These are phyloP conservation scores for Mortierella sp. DNA, from an alignment of 371 early-diverging fungal species.

Conservation along the genomic window DNA sequence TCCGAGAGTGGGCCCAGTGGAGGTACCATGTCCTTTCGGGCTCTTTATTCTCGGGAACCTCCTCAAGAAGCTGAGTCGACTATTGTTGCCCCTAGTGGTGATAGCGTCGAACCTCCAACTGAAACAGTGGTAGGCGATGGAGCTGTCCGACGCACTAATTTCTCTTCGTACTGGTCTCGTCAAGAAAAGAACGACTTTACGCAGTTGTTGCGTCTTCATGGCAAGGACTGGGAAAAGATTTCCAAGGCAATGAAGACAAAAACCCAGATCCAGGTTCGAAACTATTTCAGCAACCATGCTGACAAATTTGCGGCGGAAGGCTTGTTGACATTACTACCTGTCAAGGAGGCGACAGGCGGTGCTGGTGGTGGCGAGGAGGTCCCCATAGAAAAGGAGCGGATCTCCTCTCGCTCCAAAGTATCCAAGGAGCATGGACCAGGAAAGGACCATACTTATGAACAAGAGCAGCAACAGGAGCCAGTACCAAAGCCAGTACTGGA, in stretches of 20 bases:
- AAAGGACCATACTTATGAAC: background rate
- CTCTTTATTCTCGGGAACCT: conserved; percentile 41
- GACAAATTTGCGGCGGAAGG: conserved; percentile 71
- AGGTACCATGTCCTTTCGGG: conserved; percentile 37
- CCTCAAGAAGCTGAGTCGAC: background rate
- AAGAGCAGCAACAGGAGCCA: background rate
- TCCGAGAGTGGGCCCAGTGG: conserved; percentile 7
- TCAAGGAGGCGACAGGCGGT: conserved; percentile 2
- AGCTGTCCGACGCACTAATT: conserved; percentile 20
- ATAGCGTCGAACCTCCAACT: too few relatives aligned
- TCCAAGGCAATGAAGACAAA: conserved; percentile 80
- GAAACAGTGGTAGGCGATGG: conserved; percentile 7
- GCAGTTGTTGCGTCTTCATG: conserved; percentile 67
- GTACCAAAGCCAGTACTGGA: background rate
- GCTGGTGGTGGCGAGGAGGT: background rate
- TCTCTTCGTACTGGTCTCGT: conserved; percentile 90
- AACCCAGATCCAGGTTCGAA: conserved; percentile 85
- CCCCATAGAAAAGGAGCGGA: background rate
- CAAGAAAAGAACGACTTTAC: conserved; percentile 80
- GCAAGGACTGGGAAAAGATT: conserved; percentile 83
- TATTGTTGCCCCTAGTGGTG: too few relatives aligned
- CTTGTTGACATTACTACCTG: conserved; percentile 23
- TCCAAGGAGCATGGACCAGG: background rate
- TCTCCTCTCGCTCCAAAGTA: background rate
- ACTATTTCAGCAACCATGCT: conserved; percentile 79